phyloP scores from a whole-genome alignment of 768 basidiomycete species.

The Mycena epipterygia region DNA sequence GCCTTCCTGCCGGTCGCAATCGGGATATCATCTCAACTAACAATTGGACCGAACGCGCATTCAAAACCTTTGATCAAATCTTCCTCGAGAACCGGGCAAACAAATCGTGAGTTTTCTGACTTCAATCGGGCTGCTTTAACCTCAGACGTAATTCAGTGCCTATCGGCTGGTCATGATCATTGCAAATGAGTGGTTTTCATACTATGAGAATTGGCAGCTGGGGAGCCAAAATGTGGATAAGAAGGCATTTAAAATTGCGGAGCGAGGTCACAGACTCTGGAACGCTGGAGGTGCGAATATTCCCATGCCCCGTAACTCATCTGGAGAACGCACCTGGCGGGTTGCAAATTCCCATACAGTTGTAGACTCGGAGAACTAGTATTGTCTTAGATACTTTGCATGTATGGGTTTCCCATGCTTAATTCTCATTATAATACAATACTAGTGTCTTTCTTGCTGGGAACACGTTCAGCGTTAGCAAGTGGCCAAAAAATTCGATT shows the following conservation, averaged over 20 bases:
- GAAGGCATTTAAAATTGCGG: slow-evolving; percentile 11
- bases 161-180: slow-evolving; percentile 26
- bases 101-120: slow-evolving; percentile 19
- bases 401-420: too few relatives aligned
- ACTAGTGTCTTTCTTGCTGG: too few relatives aligned
- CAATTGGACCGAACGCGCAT: slow-evolving; percentile 34
- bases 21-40: slow-evolving; percentile 32
- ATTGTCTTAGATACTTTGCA: neutral
- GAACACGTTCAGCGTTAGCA: too few relatives aligned
- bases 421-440: too few relatives aligned
- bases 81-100: slow-evolving; percentile 32
- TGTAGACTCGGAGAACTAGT: neutral
- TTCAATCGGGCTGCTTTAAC: neutral
- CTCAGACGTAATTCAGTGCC: neutral
- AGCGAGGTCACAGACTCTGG: slow-evolving; percentile 18
- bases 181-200: slow-evolving; percentile 27
- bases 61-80: slow-evolving; percentile 35
- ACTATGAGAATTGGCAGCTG: slow-evolving; percentile 24
- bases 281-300: slow-evolving; percentile 1
- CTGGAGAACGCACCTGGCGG: slow-evolving; percentile 1
- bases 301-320: neutral
- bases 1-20: slow-evolving; percentile 24
- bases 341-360: neutral
- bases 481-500: too few relatives aligned
- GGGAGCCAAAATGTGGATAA: slow-evolving; percentile 9